Evolutionary conservation across 345 rosid species (phyloP).

Genomic region (Arabidopsis suecica): DNA sequence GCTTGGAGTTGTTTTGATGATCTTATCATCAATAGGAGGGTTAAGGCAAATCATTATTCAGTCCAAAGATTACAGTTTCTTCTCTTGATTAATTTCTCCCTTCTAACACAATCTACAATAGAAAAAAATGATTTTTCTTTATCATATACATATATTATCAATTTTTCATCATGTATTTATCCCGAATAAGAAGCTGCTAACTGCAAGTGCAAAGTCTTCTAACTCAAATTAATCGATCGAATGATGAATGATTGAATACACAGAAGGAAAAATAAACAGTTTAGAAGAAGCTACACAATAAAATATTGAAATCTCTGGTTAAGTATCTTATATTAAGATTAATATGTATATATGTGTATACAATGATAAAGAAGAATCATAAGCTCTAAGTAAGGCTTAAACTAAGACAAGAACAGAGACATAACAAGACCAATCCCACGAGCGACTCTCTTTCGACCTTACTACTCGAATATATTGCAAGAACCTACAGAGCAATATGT

Average conservation of each 20-base stretch:
- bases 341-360: conserved; percentile 22
- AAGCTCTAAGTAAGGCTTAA: neutral
- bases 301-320: conserved; percentile 7
- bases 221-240: neutral
- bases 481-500: conserved; percentile 17
- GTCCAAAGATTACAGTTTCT: conserved; percentile 62
- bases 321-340: conserved; percentile 4
- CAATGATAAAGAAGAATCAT: conserved; percentile 31
- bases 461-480: neutral
- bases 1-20: conserved; percentile 68
- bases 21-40: conserved; percentile 81
- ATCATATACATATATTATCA: neutral
- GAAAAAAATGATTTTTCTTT: neutral
- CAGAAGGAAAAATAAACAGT: neutral
- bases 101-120: neutral
- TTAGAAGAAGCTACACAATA: neutral
- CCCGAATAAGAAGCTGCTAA: too few species aligned
- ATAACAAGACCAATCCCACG: conserved; percentile 14
- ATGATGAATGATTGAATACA: neutral
- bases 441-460: conserved; percentile 13
- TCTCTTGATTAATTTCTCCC: conserved; percentile 43
- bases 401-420: conserved; percentile 29
- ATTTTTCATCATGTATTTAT: neutral
- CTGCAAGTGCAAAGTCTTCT: too few species aligned
- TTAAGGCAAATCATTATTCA: conserved; percentile 65